phyloP scores from a whole-genome alignment of 2,329 filamentous ascomycete genomes.

The Fusarium udum region DNA sequence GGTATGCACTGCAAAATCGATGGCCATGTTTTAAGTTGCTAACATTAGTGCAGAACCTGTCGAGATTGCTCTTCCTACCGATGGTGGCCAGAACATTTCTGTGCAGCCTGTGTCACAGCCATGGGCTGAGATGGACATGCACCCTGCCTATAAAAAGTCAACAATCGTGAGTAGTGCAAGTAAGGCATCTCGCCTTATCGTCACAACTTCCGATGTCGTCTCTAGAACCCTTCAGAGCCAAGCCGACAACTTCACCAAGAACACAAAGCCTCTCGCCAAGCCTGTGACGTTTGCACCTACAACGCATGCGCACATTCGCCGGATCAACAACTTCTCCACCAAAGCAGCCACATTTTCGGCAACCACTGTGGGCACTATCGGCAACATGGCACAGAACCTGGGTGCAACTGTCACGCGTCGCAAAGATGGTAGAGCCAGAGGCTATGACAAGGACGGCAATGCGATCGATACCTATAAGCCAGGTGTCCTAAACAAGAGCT shows the following conservation, averaged over 20 bases:
- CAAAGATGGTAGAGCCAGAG: conserved; percentile 63
- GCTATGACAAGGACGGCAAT: conserved; percentile 76
- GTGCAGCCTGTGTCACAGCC: conserved; percentile 74
- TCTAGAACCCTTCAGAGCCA: conserved; percentile 80
- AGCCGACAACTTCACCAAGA: conserved; percentile 83
- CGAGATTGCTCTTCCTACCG: conserved; percentile 76
- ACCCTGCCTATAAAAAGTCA: conserved; percentile 92
- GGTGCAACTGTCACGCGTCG: conserved; percentile 74
- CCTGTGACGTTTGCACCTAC: conserved; percentile 88
- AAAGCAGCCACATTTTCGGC: conserved; percentile 82
- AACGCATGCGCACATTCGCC: conserved; percentile 85
- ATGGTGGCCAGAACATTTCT: conserved; percentile 70
- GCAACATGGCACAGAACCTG: conserved; percentile 87
- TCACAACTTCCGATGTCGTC: conserved; percentile 84
- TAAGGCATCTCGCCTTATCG: conserved; percentile 88
- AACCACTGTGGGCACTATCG: conserved; percentile 86
- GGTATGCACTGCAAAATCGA: conserved; percentile 60
- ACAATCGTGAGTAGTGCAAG: conserved; percentile 87
- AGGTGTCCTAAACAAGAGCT: conserved; percentile 89
- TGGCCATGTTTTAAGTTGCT: neutral
- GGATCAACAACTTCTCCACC: conserved; percentile 86
- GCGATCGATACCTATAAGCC: conserved; percentile 78
- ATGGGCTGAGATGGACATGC: conserved; percentile 79
- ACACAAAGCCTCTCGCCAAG: conserved; percentile 78
- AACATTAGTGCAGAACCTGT: conserved; percentile 68